Conservation (phyloP, 371 early-diverging fungal species). For the Neoconidiobolus thromboides region DNA sequence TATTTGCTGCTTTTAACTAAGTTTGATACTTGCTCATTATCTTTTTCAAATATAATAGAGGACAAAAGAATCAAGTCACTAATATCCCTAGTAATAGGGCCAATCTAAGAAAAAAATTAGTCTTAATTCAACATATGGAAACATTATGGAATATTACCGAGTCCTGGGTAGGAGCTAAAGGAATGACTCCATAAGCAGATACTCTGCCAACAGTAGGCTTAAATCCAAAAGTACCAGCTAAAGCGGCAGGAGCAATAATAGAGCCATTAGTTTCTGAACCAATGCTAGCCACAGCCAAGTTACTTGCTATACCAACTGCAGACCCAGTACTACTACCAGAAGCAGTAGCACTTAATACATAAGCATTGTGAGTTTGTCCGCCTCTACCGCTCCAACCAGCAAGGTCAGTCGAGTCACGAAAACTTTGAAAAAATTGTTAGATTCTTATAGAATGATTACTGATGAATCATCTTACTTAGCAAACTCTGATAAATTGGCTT, state of each 20-base stretch:
- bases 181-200: constrained; percentile 65
- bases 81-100: neutral
- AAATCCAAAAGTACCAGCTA: constrained; percentile 78
- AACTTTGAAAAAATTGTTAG: too few species aligned
- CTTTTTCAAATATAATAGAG: too few species aligned
- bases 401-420: too few species aligned
- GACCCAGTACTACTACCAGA: constrained; percentile 31
- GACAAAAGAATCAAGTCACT: neutral
- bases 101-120: neutral
- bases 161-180: constrained; percentile 77
- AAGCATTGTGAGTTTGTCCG: constrained; percentile 10
- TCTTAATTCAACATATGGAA: neutral
- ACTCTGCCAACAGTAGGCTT: constrained; percentile 76
- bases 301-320: constrained; percentile 72
- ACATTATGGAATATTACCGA: constrained; percentile 22
- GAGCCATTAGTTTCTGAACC: constrained; percentile 93
- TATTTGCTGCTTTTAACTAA: too few species aligned
- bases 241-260: constrained; percentile 75
- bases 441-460: too few species aligned
- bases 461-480: constrained; percentile 2
- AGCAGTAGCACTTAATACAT: constrained; percentile 1
- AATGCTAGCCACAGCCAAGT: constrained; percentile 45
- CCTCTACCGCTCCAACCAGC: constrained; percentile 10
- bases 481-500: constrained; percentile 14
- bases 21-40: too few species aligned